A percentile compares a stretch with the other conserved stretches of the same genome.
Conservation (phyloP, 192 early-diverging fungal species). For the Coemansia sp. region DNA sequence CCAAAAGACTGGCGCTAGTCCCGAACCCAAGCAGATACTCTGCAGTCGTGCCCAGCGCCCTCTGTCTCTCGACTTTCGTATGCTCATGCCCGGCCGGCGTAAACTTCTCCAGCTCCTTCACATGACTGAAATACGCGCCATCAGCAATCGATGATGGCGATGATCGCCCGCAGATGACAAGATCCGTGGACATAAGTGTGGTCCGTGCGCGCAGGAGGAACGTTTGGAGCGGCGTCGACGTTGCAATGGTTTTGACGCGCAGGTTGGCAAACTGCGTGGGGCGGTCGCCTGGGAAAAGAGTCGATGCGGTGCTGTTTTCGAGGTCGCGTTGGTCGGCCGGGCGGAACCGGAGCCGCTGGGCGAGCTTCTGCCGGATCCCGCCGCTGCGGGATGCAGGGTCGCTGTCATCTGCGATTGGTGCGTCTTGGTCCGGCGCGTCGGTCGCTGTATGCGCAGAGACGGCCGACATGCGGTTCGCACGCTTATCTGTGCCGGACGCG, state of each 20-base stretch:
- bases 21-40: slow-evolving; percentile 47
- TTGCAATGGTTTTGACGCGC: slow-evolving; percentile 33
- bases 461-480: slow-evolving; percentile 1
- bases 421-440: background rate
- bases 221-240: slow-evolving; percentile 41
- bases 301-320: background rate
- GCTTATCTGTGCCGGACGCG: background rate
- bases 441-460: background rate
- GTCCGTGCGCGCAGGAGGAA: slow-evolving; percentile 28
- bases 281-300: slow-evolving; percentile 11
- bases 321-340: too few species aligned
- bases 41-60: slow-evolving; percentile 42
- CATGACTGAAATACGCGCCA: slow-evolving; percentile 32
- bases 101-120: slow-evolving; percentile 12
- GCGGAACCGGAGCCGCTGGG: slow-evolving; percentile 37
- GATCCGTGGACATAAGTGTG: slow-evolving; percentile 13
- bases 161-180: slow-evolving; percentile 43
- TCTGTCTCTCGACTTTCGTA: slow-evolving; percentile 25
- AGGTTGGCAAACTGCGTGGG: slow-evolving; percentile 36
- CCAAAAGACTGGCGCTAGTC: slow-evolving; percentile 48
- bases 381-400: slow-evolving; percentile 8
- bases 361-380: slow-evolving; percentile 21
- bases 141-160: slow-evolving; percentile 16
- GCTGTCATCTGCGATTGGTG: background rate
- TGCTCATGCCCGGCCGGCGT: slow-evolving; percentile 24